Base-by-base conservation (phyloP, 129 eudicot species). In the Escallonia rubra region DNA sequence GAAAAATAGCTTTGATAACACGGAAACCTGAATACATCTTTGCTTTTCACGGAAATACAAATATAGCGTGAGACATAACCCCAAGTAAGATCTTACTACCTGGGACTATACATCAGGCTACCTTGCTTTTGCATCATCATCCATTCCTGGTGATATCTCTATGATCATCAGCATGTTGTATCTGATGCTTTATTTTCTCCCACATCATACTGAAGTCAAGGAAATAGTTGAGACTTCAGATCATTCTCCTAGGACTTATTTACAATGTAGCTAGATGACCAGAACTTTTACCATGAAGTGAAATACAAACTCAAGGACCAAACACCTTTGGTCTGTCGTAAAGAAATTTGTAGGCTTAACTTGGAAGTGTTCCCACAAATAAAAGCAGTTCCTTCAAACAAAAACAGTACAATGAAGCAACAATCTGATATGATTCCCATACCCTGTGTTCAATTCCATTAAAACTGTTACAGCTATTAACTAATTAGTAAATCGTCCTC, bases 61-160 rank as follows among this genome's bases (percentile, higher is more conserved):
- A 71, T 88, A 80, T 89, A 10, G 87, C 86, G 74, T 89, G 94
- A 80, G 83, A 79, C 74, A 89, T 86, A 89, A 89, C 93, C 86
- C 90, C 81, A 83, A 81, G 86, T 73, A 61, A 55, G 67, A 81
- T 65, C 76, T 77, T 69, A 79, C 58, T 70, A 79, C 81, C 61
- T 79, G 69, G 79, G 90, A 86, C 94, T 83, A 89, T 89, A 89
- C 73, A 59, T 83, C 94, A 86, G 42, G 88, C 86, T 57, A 72
- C 13, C 54, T 84, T 34, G 46, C 63, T 87, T 75, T 86, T 72
- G 94, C 94, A 89, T 83, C 94, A 59, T 65, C 70, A 55, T 38
- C 2, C 23, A 12, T 71, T 78, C 78, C 57, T 77, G 86, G 83
- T 76, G 87, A 73, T 78, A 81, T 59, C 23, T 61, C 77, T 81